Evolutionary conservation across 2,329 filamentous ascomycete species (phyloP).

Genomic region (Microsporum canis): DNA sequence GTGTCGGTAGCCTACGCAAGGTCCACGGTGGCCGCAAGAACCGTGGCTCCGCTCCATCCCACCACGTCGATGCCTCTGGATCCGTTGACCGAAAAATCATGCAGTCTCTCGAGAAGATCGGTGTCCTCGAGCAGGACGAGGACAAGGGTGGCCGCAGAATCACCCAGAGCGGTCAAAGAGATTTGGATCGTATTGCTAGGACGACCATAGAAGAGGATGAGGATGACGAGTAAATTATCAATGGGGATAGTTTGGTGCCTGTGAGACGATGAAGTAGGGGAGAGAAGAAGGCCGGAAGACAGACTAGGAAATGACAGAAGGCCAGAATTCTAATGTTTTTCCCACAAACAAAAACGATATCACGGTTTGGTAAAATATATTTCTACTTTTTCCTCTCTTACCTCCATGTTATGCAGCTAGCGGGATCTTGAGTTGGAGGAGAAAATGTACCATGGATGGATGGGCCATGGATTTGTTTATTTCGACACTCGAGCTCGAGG

Average conservation of each 20-base stretch:
- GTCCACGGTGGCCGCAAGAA: conserved; percentile 95
- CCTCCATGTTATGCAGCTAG: conserved; percentile 1
- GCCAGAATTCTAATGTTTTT: conserved; percentile 1
- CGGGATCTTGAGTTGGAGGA: background rate
- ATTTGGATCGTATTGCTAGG: conserved; percentile 91
- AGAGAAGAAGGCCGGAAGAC: background rate
- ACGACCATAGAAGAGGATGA: conserved; percentile 46
- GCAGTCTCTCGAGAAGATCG: conserved; percentile 98
- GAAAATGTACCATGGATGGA: background rate
- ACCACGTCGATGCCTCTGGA: conserved; percentile 93
- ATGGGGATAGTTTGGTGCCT: background rate
- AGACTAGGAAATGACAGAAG: background rate
- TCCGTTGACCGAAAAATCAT: conserved; percentile 95
- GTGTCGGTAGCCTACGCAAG: conserved; percentile 94
- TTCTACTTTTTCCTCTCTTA: conserved; percentile 1
- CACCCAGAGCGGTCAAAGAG: conserved; percentile 95
- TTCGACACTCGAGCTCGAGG: background rate
- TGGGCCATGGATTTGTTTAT: background rate
- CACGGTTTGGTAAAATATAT: conserved; percentile 1
- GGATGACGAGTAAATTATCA: conserved; percentile 23
- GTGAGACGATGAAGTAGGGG: background rate
- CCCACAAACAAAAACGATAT: conserved; percentile 1
- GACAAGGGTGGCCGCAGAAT: conserved; percentile 98
- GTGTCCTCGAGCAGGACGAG: conserved; percentile 93
- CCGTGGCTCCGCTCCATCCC: conserved; percentile 78